Conservation (phyloP, 2,329 filamentous ascomycete species). For the Alternaria hordeiaustralica region DNA sequence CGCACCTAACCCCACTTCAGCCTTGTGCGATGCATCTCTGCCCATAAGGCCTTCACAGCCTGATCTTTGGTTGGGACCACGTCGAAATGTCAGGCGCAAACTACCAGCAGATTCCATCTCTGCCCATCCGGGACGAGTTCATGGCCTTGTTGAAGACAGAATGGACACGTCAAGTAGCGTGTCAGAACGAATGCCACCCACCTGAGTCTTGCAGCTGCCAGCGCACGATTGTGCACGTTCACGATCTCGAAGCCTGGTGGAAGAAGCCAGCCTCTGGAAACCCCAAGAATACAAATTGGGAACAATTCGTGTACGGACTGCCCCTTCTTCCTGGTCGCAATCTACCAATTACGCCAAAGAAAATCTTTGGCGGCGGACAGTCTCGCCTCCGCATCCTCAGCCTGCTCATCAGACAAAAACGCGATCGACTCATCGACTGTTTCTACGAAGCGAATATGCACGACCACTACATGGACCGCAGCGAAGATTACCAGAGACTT, state of each 20-base stretch:
- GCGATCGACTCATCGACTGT: background rate
- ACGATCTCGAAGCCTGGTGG: conserved; percentile 16
- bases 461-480: no score
- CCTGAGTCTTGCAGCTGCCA: conserved; percentile 7
- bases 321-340: no score
- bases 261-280: background rate
- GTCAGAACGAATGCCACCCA: background rate
- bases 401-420: background rate
- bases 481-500: no score
- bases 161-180: background rate
- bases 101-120: background rate
- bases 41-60: background rate
- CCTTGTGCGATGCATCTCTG: no score
- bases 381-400: background rate
- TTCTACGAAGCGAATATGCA: background rate
- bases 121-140: background rate
- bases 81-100: background rate
- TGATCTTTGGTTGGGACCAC: conserved; percentile 10
- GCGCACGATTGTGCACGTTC: conserved; percentile 12
- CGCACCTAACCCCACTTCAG: no score
- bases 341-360: no score
- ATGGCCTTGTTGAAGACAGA: background rate
- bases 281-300: no score
- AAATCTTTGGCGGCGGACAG: no score
- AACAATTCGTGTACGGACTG: no score